phyloP scores from a whole-genome alignment of 2,329 filamentous ascomycete species.

The Mycosphaerella arachidis region DNA sequence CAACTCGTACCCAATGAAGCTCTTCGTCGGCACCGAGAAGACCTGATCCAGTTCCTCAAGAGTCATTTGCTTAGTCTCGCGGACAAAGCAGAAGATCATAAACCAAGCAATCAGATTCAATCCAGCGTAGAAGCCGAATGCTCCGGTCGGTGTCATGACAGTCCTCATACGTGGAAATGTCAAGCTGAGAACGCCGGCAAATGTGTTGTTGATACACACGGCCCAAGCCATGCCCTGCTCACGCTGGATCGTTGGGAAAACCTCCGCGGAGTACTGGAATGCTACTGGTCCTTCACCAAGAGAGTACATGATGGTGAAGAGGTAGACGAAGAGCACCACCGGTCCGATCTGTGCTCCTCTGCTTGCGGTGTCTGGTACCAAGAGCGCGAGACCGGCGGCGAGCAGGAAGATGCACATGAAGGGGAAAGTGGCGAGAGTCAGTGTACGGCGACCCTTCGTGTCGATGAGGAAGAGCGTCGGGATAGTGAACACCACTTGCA shows the following conservation, averaged over 20 bases:
- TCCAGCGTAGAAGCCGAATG: constrained; percentile 54
- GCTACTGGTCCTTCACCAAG: constrained; percentile 42
- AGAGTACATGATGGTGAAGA: constrained; percentile 51
- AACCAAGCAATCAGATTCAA: constrained; percentile 56
- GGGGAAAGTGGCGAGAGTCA: constrained; percentile 41
- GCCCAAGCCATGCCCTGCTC: constrained; percentile 47
- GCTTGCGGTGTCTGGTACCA: constrained; percentile 31
- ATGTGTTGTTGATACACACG: constrained; percentile 55
- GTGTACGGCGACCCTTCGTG: constrained; percentile 41
- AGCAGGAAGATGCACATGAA: constrained; percentile 48
- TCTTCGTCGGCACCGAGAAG: constrained; percentile 48
- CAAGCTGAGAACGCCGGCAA: constrained; percentile 35
- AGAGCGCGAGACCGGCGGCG: constrained; percentile 43
- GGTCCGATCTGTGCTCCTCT: constrained; percentile 24
- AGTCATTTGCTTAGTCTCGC: constrained; percentile 46
- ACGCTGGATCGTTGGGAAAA: constrained; percentile 44
- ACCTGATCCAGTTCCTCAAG: constrained; percentile 50
- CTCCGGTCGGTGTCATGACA: constrained; percentile 50
- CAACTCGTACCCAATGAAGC: constrained; percentile 38
- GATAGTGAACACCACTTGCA: constrained; percentile 44
- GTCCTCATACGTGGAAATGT: constrained; percentile 47
- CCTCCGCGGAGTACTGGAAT: constrained; percentile 43
- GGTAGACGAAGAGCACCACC: constrained; percentile 37
- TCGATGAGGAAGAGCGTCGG: constrained; percentile 46
- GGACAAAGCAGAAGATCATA: constrained; percentile 44